phyloP scores from a whole-genome alignment of 2,329 filamentous ascomycete genomes.

The Aspergillus caelatus region DNA sequence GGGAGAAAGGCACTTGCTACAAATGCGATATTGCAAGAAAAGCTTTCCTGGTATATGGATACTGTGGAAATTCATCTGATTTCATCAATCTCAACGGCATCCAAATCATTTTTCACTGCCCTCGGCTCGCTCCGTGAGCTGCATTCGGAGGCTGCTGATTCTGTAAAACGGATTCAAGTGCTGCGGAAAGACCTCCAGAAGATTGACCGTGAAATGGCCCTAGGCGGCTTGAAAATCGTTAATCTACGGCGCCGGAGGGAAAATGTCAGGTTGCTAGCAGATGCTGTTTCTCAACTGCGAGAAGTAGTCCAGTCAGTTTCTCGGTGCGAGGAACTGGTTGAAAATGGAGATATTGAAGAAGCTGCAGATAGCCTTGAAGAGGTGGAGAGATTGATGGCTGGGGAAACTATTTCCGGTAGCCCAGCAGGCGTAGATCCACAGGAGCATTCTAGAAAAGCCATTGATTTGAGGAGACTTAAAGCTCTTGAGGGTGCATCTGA shows the following conservation, averaged over 20 bases:
- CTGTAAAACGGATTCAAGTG: slow-evolving; percentile 80
- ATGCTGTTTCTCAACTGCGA: slow-evolving; percentile 80
- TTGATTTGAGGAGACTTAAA: slow-evolving; percentile 75
- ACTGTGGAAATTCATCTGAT: slow-evolving; percentile 97
- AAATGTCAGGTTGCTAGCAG: slow-evolving; percentile 79
- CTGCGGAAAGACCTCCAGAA: slow-evolving; percentile 77
- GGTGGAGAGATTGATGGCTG: slow-evolving; percentile 78
- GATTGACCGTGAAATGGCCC: slow-evolving; percentile 83
- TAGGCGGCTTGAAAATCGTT: slow-evolving; percentile 81
- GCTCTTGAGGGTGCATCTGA: slow-evolving; percentile 78
- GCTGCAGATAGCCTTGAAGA: slow-evolving; percentile 77
- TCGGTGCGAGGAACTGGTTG: slow-evolving; percentile 77
- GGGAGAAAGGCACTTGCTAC: slow-evolving; percentile 85
- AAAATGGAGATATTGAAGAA: slow-evolving; percentile 78
- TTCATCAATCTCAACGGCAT: slow-evolving; percentile 92
- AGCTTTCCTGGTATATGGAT: slow-evolving; percentile 99
- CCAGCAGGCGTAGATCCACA: slow-evolving; percentile 29
- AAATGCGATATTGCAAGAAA: slow-evolving; percentile 96
- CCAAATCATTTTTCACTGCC: slow-evolving; percentile 93
- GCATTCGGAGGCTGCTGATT: slow-evolving; percentile 89
- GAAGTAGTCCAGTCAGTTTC: slow-evolving; percentile 75
- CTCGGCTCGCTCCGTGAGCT: slow-evolving; percentile 87
- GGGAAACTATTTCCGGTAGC: slow-evolving; percentile 56
- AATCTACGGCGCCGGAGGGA: slow-evolving; percentile 79
- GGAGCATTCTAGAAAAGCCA: slow-evolving; percentile 43